Conservation (phyloP, 768 basidiomycete species). For the Pleurotus citrinopileatus region DNA sequence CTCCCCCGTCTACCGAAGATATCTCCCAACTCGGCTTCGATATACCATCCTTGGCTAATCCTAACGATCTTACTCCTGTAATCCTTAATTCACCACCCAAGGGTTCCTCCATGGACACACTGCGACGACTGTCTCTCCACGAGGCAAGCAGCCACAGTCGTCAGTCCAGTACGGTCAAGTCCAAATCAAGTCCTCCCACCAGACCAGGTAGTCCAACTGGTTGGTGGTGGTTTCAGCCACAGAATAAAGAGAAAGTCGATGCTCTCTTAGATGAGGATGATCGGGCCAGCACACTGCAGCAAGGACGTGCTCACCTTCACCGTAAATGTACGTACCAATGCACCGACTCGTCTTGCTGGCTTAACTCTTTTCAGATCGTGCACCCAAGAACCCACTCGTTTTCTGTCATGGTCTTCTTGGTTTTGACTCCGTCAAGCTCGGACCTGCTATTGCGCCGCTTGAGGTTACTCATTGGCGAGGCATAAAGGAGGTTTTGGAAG, state of each 20-base stretch:
- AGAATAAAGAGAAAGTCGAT: conserved; percentile 43
- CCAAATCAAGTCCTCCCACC: conserved; percentile 13
- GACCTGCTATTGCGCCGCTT: conserved; percentile 71
- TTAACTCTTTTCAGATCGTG: conserved; percentile 47
- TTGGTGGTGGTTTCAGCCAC: conserved; percentile 54
- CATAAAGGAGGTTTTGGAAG: conserved; percentile 88
- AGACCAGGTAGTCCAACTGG: conserved; percentile 20
- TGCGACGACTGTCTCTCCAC: conserved; percentile 43
- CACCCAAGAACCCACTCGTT: conserved; percentile 82
- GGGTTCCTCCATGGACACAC: conserved; percentile 54
- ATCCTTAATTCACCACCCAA: conserved; percentile 38
- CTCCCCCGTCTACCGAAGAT: conserved; percentile 18
- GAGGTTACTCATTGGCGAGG: conserved; percentile 97
- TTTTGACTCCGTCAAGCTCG: conserved; percentile 82
- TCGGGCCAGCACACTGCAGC: conserved; percentile 42
- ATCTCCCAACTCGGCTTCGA: conserved; percentile 8
- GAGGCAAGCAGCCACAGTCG: conserved; percentile 25
- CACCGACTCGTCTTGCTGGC: conserved; percentile 9
- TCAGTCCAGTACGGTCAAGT: conserved; percentile 17
- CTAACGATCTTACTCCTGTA: conserved; percentile 25
- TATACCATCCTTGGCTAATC: conserved; percentile 8
- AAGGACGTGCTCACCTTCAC: conserved; percentile 41
- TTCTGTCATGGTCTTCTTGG: conserved; percentile 96
- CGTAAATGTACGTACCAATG: conserved; percentile 56
- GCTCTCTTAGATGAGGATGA: conserved; percentile 51